These are phyloP conservation scores for Aspergillus pseudoterreus DNA, from an alignment of 2,329 filamentous ascomycete species.

Conservation along the genomic window DNA sequence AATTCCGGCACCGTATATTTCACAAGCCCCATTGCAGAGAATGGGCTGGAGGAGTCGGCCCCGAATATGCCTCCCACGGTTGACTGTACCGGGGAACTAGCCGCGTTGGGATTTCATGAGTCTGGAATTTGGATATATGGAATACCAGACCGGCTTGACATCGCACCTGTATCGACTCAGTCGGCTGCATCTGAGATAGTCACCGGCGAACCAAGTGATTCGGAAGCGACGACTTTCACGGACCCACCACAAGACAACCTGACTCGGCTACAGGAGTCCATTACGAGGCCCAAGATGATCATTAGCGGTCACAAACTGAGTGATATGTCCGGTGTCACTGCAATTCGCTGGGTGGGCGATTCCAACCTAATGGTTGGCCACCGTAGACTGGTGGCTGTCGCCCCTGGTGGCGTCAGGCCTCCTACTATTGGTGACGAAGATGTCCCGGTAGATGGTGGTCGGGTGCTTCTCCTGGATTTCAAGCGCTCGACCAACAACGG, in stretches of 20 bases:
- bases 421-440: conserved; percentile 66
- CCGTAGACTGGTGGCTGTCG: conserved; percentile 62
- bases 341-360: conserved; percentile 67
- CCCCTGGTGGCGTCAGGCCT: conserved; percentile 62
- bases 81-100: conserved; percentile 66
- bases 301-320: conserved; percentile 64
- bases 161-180: conserved; percentile 31
- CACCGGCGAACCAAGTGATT: not conserved
- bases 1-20: conserved; percentile 77
- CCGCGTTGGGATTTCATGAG: conserved; percentile 69
- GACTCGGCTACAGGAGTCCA: conserved; percentile 31
- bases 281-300: conserved; percentile 60
- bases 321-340: conserved; percentile 63
- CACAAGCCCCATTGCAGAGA: conserved; percentile 57
- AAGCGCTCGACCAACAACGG: conserved; percentile 60
- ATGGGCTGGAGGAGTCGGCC: conserved; percentile 54
- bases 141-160: conserved; percentile 68
- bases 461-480: conserved; percentile 71
- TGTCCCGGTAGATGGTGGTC: conserved; percentile 73
- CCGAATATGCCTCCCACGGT: conserved; percentile 68
- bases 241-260: conserved; percentile 17
- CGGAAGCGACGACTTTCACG: not conserved
- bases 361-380: conserved; percentile 50
- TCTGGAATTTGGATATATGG: conserved; percentile 77
- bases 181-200: not conserved